phyloP scores from a whole-genome alignment of 495 filamentous ascomycete species.

The Xylaria flabelliformis region DNA sequence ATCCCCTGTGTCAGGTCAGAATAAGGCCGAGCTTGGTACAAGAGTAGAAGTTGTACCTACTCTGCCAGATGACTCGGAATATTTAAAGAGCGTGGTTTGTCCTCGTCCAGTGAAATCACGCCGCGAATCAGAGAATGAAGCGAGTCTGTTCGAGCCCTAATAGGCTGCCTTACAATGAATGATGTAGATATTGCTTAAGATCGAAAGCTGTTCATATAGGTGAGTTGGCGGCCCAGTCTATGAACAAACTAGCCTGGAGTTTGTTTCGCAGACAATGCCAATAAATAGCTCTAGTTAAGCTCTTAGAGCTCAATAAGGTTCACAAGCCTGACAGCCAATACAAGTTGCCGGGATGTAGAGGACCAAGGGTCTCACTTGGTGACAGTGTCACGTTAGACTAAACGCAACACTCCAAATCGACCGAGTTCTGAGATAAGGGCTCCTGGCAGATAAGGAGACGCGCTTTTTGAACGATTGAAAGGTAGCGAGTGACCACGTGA shows the following conservation, averaged over 20 bases:
- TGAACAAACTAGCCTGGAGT: conserved; percentile 2
- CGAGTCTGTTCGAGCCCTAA: conserved; percentile 1
- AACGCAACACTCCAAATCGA: not conserved
- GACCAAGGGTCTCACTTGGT: not conserved
- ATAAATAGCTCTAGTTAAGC: conserved; percentile 4
- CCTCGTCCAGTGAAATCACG: not conserved
- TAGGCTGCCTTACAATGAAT: not conserved
- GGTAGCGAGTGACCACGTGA: conserved; percentile 24
- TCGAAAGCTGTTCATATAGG: conserved; percentile 9
- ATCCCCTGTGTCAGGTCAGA: not conserved
- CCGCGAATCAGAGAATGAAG: not conserved
- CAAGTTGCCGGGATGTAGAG: not conserved
- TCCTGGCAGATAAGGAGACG: not conserved
- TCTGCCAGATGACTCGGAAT: not conserved
- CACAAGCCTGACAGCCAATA: not conserved
- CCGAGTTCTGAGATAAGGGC: not conserved
- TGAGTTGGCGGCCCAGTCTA: not conserved
- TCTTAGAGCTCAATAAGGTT: not conserved
- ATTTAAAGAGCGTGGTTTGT: not conserved
- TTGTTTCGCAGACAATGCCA: not conserved
- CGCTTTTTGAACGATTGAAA: not conserved
- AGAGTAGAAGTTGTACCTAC: not conserved
- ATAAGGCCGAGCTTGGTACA: not conserved
- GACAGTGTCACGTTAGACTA: not conserved
- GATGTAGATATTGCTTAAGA: conserved; percentile 15